Base-by-base conservation (phyloP, 2,329 filamentous ascomycete species). In the Pseudophaeomoniella oleicola region DNA sequence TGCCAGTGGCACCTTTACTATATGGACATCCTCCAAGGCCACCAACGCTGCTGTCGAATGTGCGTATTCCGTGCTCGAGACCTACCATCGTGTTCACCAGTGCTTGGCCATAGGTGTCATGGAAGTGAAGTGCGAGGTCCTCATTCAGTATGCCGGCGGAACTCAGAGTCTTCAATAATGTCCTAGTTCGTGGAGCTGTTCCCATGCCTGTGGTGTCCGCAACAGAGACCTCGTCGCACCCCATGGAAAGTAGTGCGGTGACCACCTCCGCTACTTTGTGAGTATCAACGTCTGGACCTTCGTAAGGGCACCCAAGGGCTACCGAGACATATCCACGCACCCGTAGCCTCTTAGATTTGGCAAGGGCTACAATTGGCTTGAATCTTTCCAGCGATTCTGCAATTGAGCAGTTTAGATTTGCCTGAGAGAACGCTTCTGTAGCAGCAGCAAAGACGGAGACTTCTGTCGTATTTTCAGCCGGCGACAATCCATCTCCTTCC, bases 141-240 rank as follows among this genome's bases (percentile, higher is more conserved):
- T 64, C 66, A 37, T 63, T 69, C 36, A 69, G 64, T 35, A 79
- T 67, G 0, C 75, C 75, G 2, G 74, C 73, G 13, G 72, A 68
- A 18, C 63, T 64, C 36, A 79, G 53, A 2, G 72, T 69, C 42
- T 70, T 63, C 33, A 79, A 56, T 2, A 79, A 60, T 43, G 71
- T 66, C 39, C 63, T 53, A 0, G 75, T 78, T 36, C 69, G 65
- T 1, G 72, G 72, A 6, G 71, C 72, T 1, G 75, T 79, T 12
- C 74, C 75, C 74, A 78, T 78, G 32, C 75, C 75, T 1, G 75
- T 79, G 1, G 75, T 79, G 44, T 79, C 75, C 2, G 72, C 75
- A 2, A 79, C 71, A 2, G 69, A 73, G 27, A 79, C 74, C 49
- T 78, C 72, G 44, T 76, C 70, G 4, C 72, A 74, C 13, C 75